Percentiles rank a stretch among this genome's conserved stretches.
Evolutionary conservation across 495 filamentous ascomycete genomes (phyloP).

Genomic region (Thermothielavioides terrestris): DNA sequence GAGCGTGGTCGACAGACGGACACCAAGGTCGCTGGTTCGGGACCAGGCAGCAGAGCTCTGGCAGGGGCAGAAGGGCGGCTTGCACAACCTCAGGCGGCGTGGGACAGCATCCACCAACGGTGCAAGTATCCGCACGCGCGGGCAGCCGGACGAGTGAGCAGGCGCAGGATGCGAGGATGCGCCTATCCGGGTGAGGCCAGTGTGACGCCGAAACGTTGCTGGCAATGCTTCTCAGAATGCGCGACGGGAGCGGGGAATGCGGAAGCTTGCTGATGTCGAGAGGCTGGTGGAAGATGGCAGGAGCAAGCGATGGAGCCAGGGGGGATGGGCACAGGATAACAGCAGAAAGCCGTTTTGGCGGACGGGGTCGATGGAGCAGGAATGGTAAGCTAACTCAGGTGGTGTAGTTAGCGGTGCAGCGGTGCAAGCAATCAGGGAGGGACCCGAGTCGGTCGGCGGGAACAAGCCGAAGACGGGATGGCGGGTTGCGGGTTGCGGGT

Average conservation of each 20-base stretch:
- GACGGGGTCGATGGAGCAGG: no score
- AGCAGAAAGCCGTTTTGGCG: no score
- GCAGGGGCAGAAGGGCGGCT: slow-evolving; percentile 13
- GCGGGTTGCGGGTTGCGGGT: background rate
- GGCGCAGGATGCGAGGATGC: slow-evolving; percentile 8
- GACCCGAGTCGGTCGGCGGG: background rate
- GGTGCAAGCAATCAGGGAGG: background rate
- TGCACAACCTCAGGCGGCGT: slow-evolving; percentile 17
- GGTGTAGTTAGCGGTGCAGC: background rate
- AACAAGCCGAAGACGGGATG: background rate
- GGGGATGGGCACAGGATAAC: background rate
- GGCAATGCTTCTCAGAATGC: slow-evolving; percentile 6
- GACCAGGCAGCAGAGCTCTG: slow-evolving; percentile 1
- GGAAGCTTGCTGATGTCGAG: background rate
- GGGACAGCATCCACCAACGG: slow-evolving; percentile 20
- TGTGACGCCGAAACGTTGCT: slow-evolving; percentile 19
- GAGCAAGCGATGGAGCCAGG: background rate
- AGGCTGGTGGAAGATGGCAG: background rate
- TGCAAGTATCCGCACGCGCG: slow-evolving; percentile 22
- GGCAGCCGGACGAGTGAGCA: slow-evolving; percentile 12
- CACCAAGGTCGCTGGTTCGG: background rate
- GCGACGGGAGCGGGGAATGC: slow-evolving; percentile 1
- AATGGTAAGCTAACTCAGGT: background rate
- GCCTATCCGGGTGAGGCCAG: slow-evolving; percentile 13
- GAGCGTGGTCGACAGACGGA: background rate